Conservation (phyloP, 2,329 filamentous ascomycete genomes). For the Colletotrichum tofieldiae region DNA sequence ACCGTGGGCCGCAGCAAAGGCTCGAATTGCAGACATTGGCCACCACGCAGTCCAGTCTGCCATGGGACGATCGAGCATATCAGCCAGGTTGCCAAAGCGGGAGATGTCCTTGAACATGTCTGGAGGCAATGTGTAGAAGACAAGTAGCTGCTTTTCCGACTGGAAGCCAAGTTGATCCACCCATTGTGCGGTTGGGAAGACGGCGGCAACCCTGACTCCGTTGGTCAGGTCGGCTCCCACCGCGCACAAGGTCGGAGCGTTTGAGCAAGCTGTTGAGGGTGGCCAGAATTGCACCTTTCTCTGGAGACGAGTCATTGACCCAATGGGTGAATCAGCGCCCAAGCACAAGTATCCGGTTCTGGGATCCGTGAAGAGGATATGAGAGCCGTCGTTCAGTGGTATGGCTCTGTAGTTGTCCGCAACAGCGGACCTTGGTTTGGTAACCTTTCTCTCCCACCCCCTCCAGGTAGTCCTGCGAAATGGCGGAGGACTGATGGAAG, state of each 20-base stretch:
- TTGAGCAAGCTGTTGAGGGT: constrained; percentile 49
- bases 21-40: constrained; percentile 39
- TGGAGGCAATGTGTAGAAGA: constrained; percentile 74
- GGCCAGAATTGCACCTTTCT: constrained; percentile 71
- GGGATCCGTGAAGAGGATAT: constrained; percentile 77
- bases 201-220: constrained; percentile 72
- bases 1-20: background rate
- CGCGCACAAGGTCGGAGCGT: constrained; percentile 67
- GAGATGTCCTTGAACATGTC: constrained; percentile 65
- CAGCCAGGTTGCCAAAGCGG: constrained; percentile 24
- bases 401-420: constrained; percentile 76
- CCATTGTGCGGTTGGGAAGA: constrained; percentile 60
- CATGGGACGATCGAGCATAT: constrained; percentile 29
- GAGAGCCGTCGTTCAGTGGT: constrained; percentile 76
- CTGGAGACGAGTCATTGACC: constrained; percentile 65
- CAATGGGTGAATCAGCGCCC: constrained; percentile 73
- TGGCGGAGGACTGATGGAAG: background rate
- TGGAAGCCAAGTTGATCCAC: background rate
- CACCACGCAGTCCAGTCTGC: constrained; percentile 44
- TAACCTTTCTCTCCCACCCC: background rate
- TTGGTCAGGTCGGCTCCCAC: constrained; percentile 69
- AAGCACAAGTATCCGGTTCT: constrained; percentile 69
- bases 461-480: background rate
- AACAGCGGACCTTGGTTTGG: constrained; percentile 44
- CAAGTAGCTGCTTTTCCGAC: constrained; percentile 58